Conservation (phyloP, 164 flowering plant species). For the Pachysandra terminalis region DNA sequence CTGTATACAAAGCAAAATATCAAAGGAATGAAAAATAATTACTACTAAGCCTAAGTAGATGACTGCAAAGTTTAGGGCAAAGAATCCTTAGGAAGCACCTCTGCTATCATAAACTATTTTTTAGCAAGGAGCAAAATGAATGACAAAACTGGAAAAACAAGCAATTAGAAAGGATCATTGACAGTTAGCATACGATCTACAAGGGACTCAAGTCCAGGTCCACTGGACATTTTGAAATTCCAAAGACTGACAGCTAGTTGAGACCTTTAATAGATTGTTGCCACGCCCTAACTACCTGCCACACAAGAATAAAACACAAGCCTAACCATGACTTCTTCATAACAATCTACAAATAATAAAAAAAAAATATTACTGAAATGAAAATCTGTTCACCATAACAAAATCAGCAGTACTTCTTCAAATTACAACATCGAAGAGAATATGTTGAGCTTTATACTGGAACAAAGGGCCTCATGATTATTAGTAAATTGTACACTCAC, state of each 20-base stretch:
- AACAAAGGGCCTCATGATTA: too few species aligned
- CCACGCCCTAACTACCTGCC: neutral
- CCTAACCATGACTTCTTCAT: neutral
- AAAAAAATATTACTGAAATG: neutral
- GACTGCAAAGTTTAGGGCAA: neutral
- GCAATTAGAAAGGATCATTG: neutral
- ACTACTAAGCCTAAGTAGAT: neutral
- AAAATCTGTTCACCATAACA: neutral
- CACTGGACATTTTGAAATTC: conserved; percentile 40
- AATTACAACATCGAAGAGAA: too few species aligned
- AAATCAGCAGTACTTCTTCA: too few species aligned
- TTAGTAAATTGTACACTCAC: too few species aligned
- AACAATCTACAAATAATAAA: neutral
- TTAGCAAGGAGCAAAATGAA: neutral
- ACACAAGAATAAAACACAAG: neutral
- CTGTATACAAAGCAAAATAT: conserved; percentile 34
- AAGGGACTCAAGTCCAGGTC: conserved; percentile 59
- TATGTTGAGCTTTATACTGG: too few species aligned
- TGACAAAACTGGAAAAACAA: neutral
- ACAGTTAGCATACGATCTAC: conserved; percentile 62
- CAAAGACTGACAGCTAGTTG: neutral
- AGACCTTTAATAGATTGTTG: neutral
- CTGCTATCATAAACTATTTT: neutral
- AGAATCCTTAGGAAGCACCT: neutral
- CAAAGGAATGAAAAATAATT: neutral